A percentile compares a stretch with the other conserved stretches of the same genome.
phyloP scores from a whole-genome alignment of 495 filamentous ascomycete genomes.

The Aspergillus haitiensis region DNA sequence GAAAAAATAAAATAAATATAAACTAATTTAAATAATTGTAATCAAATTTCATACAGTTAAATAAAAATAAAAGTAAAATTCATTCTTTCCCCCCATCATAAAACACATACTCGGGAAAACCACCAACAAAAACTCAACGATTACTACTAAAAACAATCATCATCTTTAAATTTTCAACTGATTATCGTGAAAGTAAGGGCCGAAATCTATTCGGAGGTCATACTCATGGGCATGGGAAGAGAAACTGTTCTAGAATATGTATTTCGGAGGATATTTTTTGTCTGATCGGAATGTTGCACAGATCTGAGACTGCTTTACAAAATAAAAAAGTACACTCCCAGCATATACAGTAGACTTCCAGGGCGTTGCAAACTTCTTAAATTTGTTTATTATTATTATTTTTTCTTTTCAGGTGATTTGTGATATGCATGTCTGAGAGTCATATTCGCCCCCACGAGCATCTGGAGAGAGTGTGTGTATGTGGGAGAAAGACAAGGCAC shows the following conservation, averaged over 20 bases:
- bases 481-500: slow-evolving; percentile 7
- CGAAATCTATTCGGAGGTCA: too few relatives aligned
- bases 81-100: too few relatives aligned
- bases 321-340: background rate
- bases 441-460: slow-evolving; percentile 16
- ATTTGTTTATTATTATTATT: background rate
- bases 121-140: too few relatives aligned
- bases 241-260: slow-evolving; percentile 9
- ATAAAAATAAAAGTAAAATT: background rate
- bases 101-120: too few relatives aligned
- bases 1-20: slow-evolving; percentile 1
- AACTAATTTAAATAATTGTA: background rate
- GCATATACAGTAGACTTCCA: background rate
- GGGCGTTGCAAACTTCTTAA: too few relatives aligned
- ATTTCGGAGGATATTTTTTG: background rate
- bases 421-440: background rate
- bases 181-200: too few relatives aligned
- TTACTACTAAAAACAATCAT: too few relatives aligned
- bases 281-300: slow-evolving; percentile 23
- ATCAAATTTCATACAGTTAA: background rate
- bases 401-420: background rate
- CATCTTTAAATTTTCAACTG: too few relatives aligned
- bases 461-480: background rate
- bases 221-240: background rate
- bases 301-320: slow-evolving; percentile 12